Evolutionary conservation across 306 rosid species (phyloP).

Genomic region (Castanea mollissima): DNA sequence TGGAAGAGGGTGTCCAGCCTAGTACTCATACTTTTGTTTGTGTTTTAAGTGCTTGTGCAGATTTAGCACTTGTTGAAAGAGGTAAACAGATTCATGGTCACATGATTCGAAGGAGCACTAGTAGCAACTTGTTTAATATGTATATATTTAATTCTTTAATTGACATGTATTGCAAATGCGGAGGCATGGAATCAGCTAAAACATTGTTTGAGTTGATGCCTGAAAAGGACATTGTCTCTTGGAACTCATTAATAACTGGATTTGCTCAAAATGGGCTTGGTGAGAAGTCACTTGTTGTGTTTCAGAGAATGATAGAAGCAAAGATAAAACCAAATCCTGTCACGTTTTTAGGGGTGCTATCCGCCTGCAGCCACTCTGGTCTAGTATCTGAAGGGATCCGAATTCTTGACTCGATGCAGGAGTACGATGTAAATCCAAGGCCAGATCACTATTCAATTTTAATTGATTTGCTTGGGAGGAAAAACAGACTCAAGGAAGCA

Average conservation of each 20-base stretch:
- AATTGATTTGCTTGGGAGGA: constrained; percentile 63
- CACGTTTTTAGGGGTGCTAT: constrained; percentile 54
- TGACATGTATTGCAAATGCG: constrained; percentile 60
- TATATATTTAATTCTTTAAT: constrained; percentile 48
- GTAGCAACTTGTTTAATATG: constrained; percentile 34
- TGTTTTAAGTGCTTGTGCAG: constrained; percentile 56
- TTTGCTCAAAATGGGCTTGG: constrained; percentile 59
- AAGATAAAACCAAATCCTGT: constrained; percentile 52
- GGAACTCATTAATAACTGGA: constrained; percentile 56
- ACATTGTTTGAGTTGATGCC: constrained; percentile 38
- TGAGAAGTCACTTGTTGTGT: constrained; percentile 36
- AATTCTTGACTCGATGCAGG: constrained; percentile 48
- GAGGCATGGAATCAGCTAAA: constrained; percentile 54
- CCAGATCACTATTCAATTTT: constrained; percentile 54
- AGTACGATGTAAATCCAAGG: constrained; percentile 38
- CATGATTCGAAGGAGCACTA: constrained; percentile 32
- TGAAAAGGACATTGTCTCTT: constrained; percentile 45
- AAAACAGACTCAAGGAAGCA: constrained; percentile 51
- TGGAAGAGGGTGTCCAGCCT: constrained; percentile 34
- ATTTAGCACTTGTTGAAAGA: constrained; percentile 40
- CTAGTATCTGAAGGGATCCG: constrained; percentile 43
- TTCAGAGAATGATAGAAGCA: constrained; percentile 52
- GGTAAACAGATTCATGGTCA: constrained; percentile 59
- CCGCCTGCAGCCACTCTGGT: constrained; percentile 67
- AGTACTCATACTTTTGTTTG: constrained; percentile 46